Evolutionary conservation across 495 filamentous ascomycete species (phyloP), one percentile per base, ranked within the genome.

Genomic region (Daldinia loculata): DNA sequence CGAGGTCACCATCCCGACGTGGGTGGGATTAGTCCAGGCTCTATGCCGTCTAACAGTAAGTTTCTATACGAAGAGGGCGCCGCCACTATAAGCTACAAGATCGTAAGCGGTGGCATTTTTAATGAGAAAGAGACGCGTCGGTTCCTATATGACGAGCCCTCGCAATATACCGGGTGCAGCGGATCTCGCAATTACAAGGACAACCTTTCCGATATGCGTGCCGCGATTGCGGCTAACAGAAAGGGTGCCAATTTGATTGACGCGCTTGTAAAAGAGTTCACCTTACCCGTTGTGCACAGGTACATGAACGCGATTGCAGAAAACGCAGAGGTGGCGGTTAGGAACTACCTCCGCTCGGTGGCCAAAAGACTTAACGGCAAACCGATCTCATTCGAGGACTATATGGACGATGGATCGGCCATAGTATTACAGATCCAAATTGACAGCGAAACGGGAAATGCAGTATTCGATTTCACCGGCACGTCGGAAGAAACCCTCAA

Each of bases 1-100:
- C 88, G 95, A 34, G 95, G 94, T 1, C 95, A 98, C 76, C 95
- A 98, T 66, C 93, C 95, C 2, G 95, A 98, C 77, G 97, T 98
- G 71, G 95, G 95, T 11, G 94, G 94, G 30, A 97, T 97, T 59
- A 85, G 95, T 3, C 93, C 95, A 0, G 94, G 95, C 6, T 94
- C 91, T 26, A 97, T 97, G 95, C 94, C 95, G 1, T 94, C 95
- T 0, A 90, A 97, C 66, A 96, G 93, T 1, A 88, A 90, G 7
- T 93, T 97, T 72, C 86, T 98, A 0, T 97, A 83, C 81, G 93
- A 98, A 77, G 95, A 98, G 80, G 95, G 95, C 4, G 94, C 94
- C 0, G 87, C 93, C 8, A 95, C 97, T 70, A 92, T 93, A 76
- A 89, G 89, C 3, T 94, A 97, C 74, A 97, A 96, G 80, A 84